Evolutionary conservation across 2,329 filamentous ascomycete genomes (phyloP), one percentile per base, ranked within the genome.

Genomic region (Pseudogymnoascus sp.): DNA sequence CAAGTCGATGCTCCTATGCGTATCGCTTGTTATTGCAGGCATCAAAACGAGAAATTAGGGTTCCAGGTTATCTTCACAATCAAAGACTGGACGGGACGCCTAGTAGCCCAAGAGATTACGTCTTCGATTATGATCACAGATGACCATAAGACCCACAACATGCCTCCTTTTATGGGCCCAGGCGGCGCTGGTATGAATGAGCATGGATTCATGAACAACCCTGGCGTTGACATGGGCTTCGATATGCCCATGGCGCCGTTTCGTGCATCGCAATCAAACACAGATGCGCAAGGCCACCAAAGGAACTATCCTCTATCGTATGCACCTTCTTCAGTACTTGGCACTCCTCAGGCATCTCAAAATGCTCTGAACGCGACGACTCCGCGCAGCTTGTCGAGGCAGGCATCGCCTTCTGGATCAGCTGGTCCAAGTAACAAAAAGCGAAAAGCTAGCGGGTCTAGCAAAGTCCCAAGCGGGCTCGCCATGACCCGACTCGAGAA

Each of bases 91-190:
- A 76, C 83, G 64, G 88, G 86, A 67, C 84, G 84, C 45, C 76
- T 96, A 30, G 76, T 97, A 41, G 89, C 90, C 5, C 92, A 99
- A 73, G 84, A 85, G 58, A 86, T 96, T 65, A 90, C 90, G 18
- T 85, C 87, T 60, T 89, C 90, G 0, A 95, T 97, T 65, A 92
- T 96, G 82, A 96, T 97, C 64, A 97, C 94, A 1, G 92, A 99
- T 71, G 92, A 99, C 69, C 92, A 97, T 76, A 97, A 97, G 76
- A 96, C 90, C 6, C 88, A 90, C 67, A 72, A 74, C 61, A 72
- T 78, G 57, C 73, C 77, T 57, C 33, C 15, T 18, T 18, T 23
- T 19, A 71, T 41, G 64, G 35, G 33, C 4, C 72, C 39, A 23
- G 39, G 13, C 28, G 26, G 26, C 15, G 34, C 19, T 18, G 38